phyloP scores from a whole-genome alignment of 768 basidiomycete species.

The Infundibulicybe gibba region DNA sequence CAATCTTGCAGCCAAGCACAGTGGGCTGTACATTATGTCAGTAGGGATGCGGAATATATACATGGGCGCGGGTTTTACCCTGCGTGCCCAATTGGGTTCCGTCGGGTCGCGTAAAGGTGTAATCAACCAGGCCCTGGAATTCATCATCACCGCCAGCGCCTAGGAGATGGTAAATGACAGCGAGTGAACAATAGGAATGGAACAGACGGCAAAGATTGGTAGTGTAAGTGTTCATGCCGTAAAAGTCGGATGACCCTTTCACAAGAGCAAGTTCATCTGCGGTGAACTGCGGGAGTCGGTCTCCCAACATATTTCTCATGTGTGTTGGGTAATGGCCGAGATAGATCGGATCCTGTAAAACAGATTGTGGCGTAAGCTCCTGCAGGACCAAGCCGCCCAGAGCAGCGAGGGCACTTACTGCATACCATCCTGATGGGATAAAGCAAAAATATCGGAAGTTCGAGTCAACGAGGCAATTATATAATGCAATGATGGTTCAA shows the following conservation, averaged over 20 bases:
- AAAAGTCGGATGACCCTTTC: slow-evolving; percentile 66
- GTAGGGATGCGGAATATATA: slow-evolving; percentile 1
- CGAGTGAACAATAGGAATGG: background rate
- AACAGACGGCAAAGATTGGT: slow-evolving; percentile 57
- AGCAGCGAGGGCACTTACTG: slow-evolving; percentile 34
- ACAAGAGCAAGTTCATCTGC: slow-evolving; percentile 53
- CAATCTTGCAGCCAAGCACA: slow-evolving; percentile 68
- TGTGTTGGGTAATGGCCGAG: slow-evolving; percentile 65
- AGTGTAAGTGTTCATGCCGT: slow-evolving; percentile 72
- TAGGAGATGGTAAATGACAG: slow-evolving; percentile 14
- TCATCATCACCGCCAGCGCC: slow-evolving; percentile 60
- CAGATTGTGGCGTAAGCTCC: background rate
- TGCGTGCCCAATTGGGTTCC: slow-evolving; percentile 62
- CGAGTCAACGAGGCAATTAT: slow-evolving; percentile 21
- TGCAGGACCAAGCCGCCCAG: background rate
- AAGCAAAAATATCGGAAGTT: slow-evolving; percentile 30
- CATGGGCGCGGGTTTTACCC: slow-evolving; percentile 30
- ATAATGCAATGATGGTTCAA: slow-evolving; percentile 15
- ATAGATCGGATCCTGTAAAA: slow-evolving; percentile 59
- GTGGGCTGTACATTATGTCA: slow-evolving; percentile 34
- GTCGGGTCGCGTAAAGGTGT: slow-evolving; percentile 61
- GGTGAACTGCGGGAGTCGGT: slow-evolving; percentile 57
- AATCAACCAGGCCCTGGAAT: slow-evolving; percentile 57
- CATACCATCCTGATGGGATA: slow-evolving; percentile 48
- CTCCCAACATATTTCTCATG: slow-evolving; percentile 52